A percentile compares a stretch with the other conserved stretches of the same genome.
Evolutionary conservation across 2,329 filamentous ascomycete species (phyloP).

Genomic region (Microcyclospora tardicrescens): DNA sequence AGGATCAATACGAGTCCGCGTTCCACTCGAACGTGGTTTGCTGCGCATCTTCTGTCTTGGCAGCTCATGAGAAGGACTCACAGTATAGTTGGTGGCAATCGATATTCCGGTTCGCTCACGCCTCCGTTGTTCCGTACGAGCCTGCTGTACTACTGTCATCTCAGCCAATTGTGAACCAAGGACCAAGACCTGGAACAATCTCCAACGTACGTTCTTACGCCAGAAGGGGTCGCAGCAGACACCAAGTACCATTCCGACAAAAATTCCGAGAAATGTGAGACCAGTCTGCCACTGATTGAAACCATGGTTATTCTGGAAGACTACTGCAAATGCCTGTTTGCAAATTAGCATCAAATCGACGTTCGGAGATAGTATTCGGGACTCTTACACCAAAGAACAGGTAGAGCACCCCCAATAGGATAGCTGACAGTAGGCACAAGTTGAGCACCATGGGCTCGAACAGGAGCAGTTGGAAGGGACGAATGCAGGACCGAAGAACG

Average conservation of each 20-base stretch:
- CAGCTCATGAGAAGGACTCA: slow-evolving; percentile 8
- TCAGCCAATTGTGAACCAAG: slow-evolving; percentile 3
- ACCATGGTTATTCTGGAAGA: slow-evolving; percentile 61
- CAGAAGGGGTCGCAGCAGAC: slow-evolving; percentile 53
- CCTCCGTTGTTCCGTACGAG: slow-evolving; percentile 45
- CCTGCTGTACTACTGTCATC: slow-evolving; percentile 26
- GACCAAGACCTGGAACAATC: slow-evolving; percentile 18
- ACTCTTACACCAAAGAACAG: slow-evolving; percentile 59
- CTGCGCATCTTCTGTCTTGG: slow-evolving; percentile 3
- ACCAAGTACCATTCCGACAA: slow-evolving; percentile 54
- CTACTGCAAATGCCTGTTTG: slow-evolving; percentile 56
- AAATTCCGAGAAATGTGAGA: slow-evolving; percentile 61
- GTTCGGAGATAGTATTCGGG: neutral
- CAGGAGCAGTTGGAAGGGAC: slow-evolving; percentile 64
- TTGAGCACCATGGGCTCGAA: slow-evolving; percentile 67
- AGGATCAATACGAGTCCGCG: neutral
- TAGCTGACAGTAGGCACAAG: slow-evolving; percentile 69
- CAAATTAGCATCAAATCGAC: neutral
- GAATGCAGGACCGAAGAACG: slow-evolving; percentile 40
- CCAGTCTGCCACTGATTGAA: slow-evolving; percentile 71
- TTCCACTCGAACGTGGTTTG: slow-evolving; percentile 28
- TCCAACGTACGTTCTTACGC: slow-evolving; percentile 33
- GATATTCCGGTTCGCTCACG: slow-evolving; percentile 71
- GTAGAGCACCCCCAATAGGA: slow-evolving; percentile 78
- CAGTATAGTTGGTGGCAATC: slow-evolving; percentile 52